Evolutionary conservation across 257 asterid species (phyloP).

Genomic region (Prunella vulgaris): DNA sequence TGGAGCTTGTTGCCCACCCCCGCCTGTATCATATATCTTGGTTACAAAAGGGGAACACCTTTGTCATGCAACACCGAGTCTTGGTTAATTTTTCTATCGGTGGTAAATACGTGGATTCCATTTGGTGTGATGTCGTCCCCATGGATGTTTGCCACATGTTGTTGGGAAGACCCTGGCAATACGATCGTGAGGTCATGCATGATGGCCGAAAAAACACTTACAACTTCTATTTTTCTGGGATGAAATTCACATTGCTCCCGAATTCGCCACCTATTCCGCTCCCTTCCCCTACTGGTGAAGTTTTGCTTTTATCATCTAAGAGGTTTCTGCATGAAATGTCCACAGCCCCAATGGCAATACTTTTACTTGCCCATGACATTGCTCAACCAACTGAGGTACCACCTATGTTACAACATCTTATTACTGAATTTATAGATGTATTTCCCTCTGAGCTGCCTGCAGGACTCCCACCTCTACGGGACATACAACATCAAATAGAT

Average conservation of each 20-base stretch:
- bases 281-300: background rate
- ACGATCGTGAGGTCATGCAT: background rate
- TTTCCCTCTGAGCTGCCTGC: background rate
- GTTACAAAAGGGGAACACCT: background rate
- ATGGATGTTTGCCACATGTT: background rate
- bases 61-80: background rate
- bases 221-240: background rate
- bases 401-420: fast-evolving
- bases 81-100: background rate
- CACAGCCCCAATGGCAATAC: too few relatives aligned
- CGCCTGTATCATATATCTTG: background rate
- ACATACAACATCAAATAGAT: background rate
- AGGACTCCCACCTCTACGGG: background rate
- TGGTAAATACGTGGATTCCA: background rate
- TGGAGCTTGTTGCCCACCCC: background rate
- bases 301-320: too few relatives aligned
- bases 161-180: background rate
- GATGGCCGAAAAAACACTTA: background rate
- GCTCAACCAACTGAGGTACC: background rate
- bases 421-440: background rate
- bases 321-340: too few relatives aligned
- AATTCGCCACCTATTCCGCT: too few relatives aligned
- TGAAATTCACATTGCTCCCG: background rate
- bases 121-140: background rate
- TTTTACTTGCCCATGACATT: background rate